Percentiles rank a stretch among this genome's conserved stretches.
phyloP scores from a whole-genome alignment of 805 yeast genomes.

The Starmerella gropengiesseri region DNA sequence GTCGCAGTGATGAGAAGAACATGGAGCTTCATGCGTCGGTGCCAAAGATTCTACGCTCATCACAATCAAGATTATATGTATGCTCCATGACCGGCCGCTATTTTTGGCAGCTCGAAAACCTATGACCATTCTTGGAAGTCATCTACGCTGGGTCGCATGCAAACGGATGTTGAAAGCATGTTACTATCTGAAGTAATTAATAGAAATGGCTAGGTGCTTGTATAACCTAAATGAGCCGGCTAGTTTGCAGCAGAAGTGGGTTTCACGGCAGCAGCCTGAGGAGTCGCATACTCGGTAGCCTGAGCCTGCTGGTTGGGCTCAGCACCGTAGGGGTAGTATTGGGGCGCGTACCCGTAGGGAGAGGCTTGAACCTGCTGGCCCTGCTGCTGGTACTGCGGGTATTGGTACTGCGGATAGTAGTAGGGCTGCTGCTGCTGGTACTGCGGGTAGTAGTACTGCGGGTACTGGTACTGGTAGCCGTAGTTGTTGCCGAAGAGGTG shows the following conservation, averaged over 20 bases:
- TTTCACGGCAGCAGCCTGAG: slow-evolving; percentile 2
- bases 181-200: not conserved
- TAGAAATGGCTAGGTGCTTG: too few species aligned
- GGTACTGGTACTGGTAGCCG: not conserved
- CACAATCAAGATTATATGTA: too few species aligned
- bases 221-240: too few species aligned
- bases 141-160: too few species aligned
- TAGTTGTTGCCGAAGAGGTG: not conserved
- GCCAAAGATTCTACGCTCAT: too few species aligned
- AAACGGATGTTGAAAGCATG: too few species aligned
- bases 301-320: not conserved
- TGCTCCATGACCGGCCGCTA: too few species aligned
- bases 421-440: not conserved
- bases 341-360: slow-evolving; percentile 6
- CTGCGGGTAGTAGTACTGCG: slow-evolving; percentile 4
- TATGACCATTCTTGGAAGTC: too few species aligned
- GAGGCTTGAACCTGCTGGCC: slow-evolving; percentile 2
- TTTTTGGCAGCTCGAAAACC: too few species aligned
- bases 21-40: too few species aligned
- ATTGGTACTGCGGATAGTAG: slow-evolving; percentile 1
- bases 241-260: not conserved
- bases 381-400: slow-evolving; percentile 8
- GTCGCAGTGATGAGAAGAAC: too few species aligned
- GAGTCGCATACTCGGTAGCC: slow-evolving; percentile 1
- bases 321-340: not conserved